Percentiles rank a stretch among this genome's conserved stretches.
These are phyloP conservation scores for Cladophialophora psammophila DNA, from an alignment of 2,329 filamentous ascomycete genomes.

Conservation along the genomic window DNA sequence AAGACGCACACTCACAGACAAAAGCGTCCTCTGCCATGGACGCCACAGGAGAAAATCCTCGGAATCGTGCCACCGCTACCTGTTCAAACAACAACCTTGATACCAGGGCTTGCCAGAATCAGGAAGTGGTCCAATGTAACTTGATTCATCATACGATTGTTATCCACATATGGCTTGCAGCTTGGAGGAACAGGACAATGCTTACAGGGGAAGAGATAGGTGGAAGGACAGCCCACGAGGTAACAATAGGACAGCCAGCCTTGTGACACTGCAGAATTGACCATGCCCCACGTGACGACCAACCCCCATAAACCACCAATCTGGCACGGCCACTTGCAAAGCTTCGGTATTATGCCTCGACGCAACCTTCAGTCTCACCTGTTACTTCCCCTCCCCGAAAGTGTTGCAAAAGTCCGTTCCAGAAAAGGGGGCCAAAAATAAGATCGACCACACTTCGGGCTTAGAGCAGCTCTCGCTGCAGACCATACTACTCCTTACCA, in stretches of 20 bases:
- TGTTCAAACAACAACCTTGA: neutral
- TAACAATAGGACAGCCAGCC: neutral
- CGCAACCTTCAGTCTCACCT: neutral
- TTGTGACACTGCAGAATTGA: constrained; percentile 6
- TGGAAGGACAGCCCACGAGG: neutral
- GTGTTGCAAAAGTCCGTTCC: constrained; percentile 6
- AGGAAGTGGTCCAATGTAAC: constrained; percentile 3
- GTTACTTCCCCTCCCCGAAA: neutral
- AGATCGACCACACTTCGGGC: neutral
- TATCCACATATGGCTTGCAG: neutral
- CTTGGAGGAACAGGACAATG: neutral
- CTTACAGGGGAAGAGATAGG: neutral
- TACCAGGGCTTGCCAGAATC: neutral
- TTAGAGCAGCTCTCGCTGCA: neutral
- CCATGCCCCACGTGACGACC: constrained; percentile 9
- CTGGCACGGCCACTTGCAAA: no score
- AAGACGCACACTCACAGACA: neutral
- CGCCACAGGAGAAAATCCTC: constrained; percentile 2
- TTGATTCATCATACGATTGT: constrained; percentile 5
- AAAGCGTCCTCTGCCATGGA: neutral
- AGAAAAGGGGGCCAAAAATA: neutral
- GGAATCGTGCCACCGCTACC: neutral
- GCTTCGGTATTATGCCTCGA: no score
- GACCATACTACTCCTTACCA: neutral
- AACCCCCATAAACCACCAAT: neutral